Conservation (phyloP, 495 filamentous ascomycete genomes). For the Aspergillus heteromorphus region DNA sequence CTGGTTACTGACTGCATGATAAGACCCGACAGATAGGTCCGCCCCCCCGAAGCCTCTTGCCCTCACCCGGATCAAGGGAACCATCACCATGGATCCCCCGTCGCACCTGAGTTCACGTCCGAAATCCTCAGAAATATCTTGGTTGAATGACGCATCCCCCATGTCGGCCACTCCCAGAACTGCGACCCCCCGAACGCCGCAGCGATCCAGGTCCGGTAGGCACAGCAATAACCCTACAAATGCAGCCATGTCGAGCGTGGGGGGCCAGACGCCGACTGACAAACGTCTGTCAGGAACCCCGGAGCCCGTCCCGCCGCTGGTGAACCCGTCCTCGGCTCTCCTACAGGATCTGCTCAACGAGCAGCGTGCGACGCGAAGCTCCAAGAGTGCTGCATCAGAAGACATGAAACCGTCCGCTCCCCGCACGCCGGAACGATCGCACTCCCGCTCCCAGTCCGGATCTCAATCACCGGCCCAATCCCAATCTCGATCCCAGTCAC, state of each 20-base stretch:
- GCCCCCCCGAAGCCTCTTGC: slow-evolving; percentile 31
- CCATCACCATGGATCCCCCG: slow-evolving; percentile 34
- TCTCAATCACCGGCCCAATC: slow-evolving; percentile 11
- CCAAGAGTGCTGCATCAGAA: slow-evolving; percentile 24
- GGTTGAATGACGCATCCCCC: slow-evolving; percentile 33
- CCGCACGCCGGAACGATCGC: slow-evolving; percentile 28
- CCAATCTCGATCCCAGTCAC: slow-evolving; percentile 15
- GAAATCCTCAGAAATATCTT: slow-evolving; percentile 26
- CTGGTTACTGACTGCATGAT: slow-evolving; percentile 6
- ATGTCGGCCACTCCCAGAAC: slow-evolving; percentile 12
- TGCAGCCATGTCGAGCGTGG: not conserved
- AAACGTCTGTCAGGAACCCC: slow-evolving; percentile 20
- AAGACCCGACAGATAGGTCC: slow-evolving; percentile 13
- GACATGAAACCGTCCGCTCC: slow-evolving; percentile 18
- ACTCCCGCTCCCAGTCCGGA: slow-evolving; percentile 11
- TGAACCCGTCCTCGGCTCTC: slow-evolving; percentile 42
- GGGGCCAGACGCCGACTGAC: slow-evolving; percentile 8
- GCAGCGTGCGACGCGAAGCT: slow-evolving; percentile 37
- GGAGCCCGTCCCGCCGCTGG: slow-evolving; percentile 24
- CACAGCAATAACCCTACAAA: not conserved
- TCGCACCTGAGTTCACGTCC: slow-evolving; percentile 21
- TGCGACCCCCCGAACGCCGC: slow-evolving; percentile 20
- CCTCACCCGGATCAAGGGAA: slow-evolving; percentile 34
- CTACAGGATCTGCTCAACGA: slow-evolving; percentile 46
- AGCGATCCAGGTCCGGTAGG: slow-evolving; percentile 12